Base-by-base conservation (phyloP, 176 grass and related monocot species). In the Puya raimondii region DNA sequence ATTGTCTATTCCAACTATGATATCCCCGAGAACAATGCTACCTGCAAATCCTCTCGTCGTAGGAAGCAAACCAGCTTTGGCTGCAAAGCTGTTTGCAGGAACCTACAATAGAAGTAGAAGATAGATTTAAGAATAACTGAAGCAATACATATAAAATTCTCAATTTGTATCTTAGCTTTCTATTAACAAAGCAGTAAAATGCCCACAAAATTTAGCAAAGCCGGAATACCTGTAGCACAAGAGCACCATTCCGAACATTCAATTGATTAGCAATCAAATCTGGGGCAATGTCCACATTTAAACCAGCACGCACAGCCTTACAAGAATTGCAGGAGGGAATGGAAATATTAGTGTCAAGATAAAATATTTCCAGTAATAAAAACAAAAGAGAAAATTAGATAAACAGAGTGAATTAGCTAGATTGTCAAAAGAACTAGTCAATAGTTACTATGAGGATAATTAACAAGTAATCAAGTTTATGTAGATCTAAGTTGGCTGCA, bases 221-320 rank as follows among this genome's bases (percentile, higher is more conserved):
- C 57, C 65, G 69, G 54, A 54, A 29, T 84, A 91, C 87, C 89
- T 90, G 68, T 14, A 99, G 70, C 65, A 99, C 84, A 74, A 88
- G 89, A 82, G 87, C 87, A 54, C 94, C 94, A 21, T 80, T 90
- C 10, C 78, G 90, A 78, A 91, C 94, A 71, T 99, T 93, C 53
- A 99, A 82, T 78, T 93, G 94, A 72, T 99, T 93, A 48, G 90
- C 84, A 64, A 99, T 69, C 65, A 80, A 85, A 84, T 99, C 85
- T 10, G 87, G 80, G 69, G 94, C 94, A 66, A 99, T 93, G 12
- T 99, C 94, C 72, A 91, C 72, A 64, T 99, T 87, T 72, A 99
- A 83, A 21, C 82, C 74, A 76, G 87, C 82, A 72, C 82, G 85
- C 0, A 84, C 77, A 53, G 88, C 94, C 94, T 93, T 80, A 68